These are phyloP conservation scores for Quillaja saponaria DNA, from an alignment of 306 rosid species.

Conservation along the genomic window DNA sequence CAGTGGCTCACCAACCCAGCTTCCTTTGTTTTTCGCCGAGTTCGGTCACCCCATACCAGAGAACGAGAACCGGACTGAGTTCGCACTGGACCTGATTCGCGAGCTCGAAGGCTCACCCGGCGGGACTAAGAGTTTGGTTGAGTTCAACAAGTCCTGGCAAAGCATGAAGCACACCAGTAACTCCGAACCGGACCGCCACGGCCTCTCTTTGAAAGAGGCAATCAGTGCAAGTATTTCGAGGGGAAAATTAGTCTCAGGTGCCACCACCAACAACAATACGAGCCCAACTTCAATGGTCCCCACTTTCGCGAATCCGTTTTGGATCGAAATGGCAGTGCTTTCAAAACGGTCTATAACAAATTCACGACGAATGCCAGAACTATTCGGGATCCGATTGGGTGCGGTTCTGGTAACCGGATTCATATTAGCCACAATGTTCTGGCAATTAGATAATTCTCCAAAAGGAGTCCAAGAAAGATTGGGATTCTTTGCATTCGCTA, in stretches of 20 bases:
- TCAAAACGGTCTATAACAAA: conserved; percentile 58
- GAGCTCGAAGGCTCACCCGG: conserved; percentile 81
- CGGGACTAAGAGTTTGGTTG: conserved; percentile 72
- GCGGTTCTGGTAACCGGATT: conserved; percentile 82
- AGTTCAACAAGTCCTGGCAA: conserved; percentile 88
- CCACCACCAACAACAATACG: conserved; percentile 39
- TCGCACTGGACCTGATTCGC: conserved; percentile 89
- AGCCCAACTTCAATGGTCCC: conserved; percentile 67
- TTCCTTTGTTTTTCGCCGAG: conserved; percentile 63
- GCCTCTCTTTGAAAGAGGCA: conserved; percentile 73
- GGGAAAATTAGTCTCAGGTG: conserved; percentile 87
- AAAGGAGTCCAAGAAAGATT: conserved; percentile 83
- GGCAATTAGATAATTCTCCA: conserved; percentile 71
- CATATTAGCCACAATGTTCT: conserved; percentile 81
- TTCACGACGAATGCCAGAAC: conserved; percentile 65
- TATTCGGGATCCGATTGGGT: conserved; percentile 71
- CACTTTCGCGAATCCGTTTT: conserved; percentile 66
- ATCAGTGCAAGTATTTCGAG: conserved; percentile 80
- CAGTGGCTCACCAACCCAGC: conserved; percentile 69
- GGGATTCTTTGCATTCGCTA: conserved; percentile 92
- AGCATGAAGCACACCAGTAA: conserved; percentile 40
- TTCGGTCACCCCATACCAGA: conserved; percentile 92
- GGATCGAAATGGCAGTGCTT: conserved; percentile 68
- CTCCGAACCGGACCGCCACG: conserved; percentile 2
- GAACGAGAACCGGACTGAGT: conserved; percentile 80